Evolutionary conservation across 2,329 filamentous ascomycete genomes (phyloP).

Genomic region (Rachicladosporium sp.): DNA sequence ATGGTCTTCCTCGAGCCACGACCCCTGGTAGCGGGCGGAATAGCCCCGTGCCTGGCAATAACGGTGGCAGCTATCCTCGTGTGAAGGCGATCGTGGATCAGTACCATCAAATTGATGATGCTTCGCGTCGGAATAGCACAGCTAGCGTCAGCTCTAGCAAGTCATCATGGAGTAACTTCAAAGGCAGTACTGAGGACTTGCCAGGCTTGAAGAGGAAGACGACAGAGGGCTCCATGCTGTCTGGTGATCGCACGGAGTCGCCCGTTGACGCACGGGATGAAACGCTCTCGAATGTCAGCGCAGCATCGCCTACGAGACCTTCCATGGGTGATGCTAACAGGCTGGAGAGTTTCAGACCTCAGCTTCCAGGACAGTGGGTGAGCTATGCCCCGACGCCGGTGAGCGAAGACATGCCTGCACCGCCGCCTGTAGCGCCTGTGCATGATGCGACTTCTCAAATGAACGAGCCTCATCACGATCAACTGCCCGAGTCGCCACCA

Average conservation of each 20-base stretch:
- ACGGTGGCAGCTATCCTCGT: constrained; percentile 32
- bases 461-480: neutral
- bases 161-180: constrained; percentile 27
- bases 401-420: constrained; percentile 16
- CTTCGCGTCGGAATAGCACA: constrained; percentile 34
- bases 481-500: constrained; percentile 1
- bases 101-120: constrained; percentile 32
- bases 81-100: constrained; percentile 41
- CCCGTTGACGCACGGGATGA: no score
- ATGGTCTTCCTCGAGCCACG: constrained; percentile 4
- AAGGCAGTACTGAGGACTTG: constrained; percentile 26
- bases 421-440: neutral
- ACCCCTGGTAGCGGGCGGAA: constrained; percentile 12
- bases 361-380: constrained; percentile 42
- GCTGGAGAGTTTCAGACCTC: constrained; percentile 34
- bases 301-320: constrained; percentile 2
- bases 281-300: neutral
- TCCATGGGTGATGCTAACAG: constrained; percentile 1
- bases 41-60: constrained; percentile 7
- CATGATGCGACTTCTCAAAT: neutral
- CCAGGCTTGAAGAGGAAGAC: constrained; percentile 14
- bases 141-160: constrained; percentile 26
- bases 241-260: neutral
- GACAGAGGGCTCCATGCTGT: constrained; percentile 5
- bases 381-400: constrained; percentile 34